Evolutionary conservation across 2,329 filamentous ascomycete genomes (phyloP), one percentile per base, ranked within the genome.

Genomic region (Xylaria hypoxylon): DNA sequence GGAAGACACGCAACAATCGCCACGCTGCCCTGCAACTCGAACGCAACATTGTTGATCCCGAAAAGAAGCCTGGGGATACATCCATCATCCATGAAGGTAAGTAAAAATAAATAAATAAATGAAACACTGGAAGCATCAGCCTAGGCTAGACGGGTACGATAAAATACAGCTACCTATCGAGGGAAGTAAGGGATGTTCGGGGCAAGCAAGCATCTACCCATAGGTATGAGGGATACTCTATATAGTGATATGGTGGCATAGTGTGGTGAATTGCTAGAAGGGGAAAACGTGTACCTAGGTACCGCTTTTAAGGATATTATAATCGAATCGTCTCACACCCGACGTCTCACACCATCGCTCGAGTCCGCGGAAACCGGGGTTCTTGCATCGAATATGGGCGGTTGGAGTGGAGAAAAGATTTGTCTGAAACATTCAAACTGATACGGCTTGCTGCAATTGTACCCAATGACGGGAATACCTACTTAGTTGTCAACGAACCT

Each of bases 1-100:
- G 80, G 80, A 80, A 78, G 76, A 82, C 80, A 1, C 74, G 68
- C 66, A 81, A 82, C 60, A 71, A 73, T 56, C 79, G 80, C 40
- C 79, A 78, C 64, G 63, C 70, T 31, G 69, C 75, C 52, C 71
- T 77, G 15, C 72, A 59, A 35, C 38, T 75, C 40, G 80, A 81
- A 74, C 77, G 74, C 42, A 77, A 77, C 68, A 67, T 78, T 62
- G 53, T 77, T n/a, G 75, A 74, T 50, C 71, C 75, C 2, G 76
- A 78, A 48, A 77, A 80, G 69, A 79, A 80, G 74, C 62, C 40
- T n/a, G 38, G 8, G n/a, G 56, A 56, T 50, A 35, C 31, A 22
- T 24, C 10, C 13, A 53, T 19, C 19, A 58, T 44, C 42, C 28
- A 48, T 28, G 42, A 59, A 45, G 31, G n/a, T 13, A n/a, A 24